Evolutionary conservation across 2,329 filamentous ascomycete species (phyloP).

Genomic region (Cladophialophora exuberans): DNA sequence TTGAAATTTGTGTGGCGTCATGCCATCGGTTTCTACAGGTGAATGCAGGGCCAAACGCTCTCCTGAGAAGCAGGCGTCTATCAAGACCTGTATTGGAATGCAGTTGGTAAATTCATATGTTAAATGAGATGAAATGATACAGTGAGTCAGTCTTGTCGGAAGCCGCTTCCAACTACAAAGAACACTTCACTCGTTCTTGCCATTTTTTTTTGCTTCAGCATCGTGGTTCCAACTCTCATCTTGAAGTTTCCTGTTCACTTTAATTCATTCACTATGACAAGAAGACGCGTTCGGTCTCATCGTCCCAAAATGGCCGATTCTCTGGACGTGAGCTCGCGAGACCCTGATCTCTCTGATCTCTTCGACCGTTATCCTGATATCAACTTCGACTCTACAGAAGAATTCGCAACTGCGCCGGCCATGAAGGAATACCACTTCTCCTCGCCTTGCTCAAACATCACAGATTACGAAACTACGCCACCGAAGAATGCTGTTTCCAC

Average conservation of each 20-base stretch:
- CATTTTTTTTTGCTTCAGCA: neutral
- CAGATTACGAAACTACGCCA: constrained; percentile 19
- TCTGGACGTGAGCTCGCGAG: constrained; percentile 12
- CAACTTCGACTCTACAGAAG: constrained; percentile 21
- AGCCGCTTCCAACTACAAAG: no score
- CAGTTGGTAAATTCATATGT: constrained; percentile 26
- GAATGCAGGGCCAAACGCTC: constrained; percentile 21
- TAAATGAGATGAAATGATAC: neutral
- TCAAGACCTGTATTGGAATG: constrained; percentile 22
- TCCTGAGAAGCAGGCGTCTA: constrained; percentile 9
- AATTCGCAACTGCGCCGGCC: neutral
- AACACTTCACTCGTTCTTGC: neutral
- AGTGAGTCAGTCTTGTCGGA: no score
- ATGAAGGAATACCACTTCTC: constrained; percentile 19
- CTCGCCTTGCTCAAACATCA: constrained; percentile 24
- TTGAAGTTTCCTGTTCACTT: neutral
- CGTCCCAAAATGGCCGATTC: constrained; percentile 14
- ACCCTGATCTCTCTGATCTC: constrained; percentile 20
- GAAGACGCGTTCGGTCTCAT: no score
- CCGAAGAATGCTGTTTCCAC: constrained; percentile 20
- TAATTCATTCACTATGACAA: no score
- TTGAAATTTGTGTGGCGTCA: constrained; percentile 24
- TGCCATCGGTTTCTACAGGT: constrained; percentile 24
- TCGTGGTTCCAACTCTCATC: neutral
- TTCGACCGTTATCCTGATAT: constrained; percentile 32